phyloP scores from a whole-genome alignment of 2,329 filamentous ascomycete genomes.

The Thielaviopsis ethacetica region DNA sequence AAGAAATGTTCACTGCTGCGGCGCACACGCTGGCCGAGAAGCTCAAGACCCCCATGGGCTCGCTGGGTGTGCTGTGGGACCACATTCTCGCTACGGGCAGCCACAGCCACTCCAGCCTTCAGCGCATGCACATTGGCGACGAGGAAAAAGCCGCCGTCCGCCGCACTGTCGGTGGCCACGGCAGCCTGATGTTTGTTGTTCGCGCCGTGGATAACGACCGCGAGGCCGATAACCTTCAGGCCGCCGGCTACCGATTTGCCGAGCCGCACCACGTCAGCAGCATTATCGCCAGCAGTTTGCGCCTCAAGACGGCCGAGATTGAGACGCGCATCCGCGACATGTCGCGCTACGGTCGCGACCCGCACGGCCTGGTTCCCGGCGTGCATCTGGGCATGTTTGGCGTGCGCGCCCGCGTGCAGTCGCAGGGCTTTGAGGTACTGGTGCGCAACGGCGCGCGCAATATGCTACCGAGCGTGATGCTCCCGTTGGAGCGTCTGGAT shows the following conservation, averaged over 20 bases:
- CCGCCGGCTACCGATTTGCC: slow-evolving; percentile 66
- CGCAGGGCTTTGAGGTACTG: slow-evolving; percentile 45
- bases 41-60: slow-evolving; percentile 44
- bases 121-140: slow-evolving; percentile 15
- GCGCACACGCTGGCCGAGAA: slow-evolving; percentile 56
- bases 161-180: slow-evolving; percentile 20
- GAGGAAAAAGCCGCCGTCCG: slow-evolving; percentile 25
- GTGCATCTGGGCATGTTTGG: slow-evolving; percentile 44
- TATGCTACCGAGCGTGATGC: slow-evolving; percentile 40
- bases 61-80: slow-evolving; percentile 57
- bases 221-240: slow-evolving; percentile 30
- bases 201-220: slow-evolving; percentile 48
- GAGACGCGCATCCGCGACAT: slow-evolving; percentile 46
- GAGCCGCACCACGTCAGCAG: slow-evolving; percentile 49
- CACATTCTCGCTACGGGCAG: slow-evolving; percentile 48
- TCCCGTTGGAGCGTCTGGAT: slow-evolving; percentile 37
- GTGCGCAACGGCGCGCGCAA: slow-evolving; percentile 39
- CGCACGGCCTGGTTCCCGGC: slow-evolving; percentile 31
- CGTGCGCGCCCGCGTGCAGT: slow-evolving; percentile 32
- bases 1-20: slow-evolving; percentile 69
- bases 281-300: slow-evolving; percentile 55
- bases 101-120: not conserved
- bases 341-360: slow-evolving; percentile 36
- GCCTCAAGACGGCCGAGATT: slow-evolving; percentile 50
- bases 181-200: slow-evolving; percentile 66